Evolutionary conservation across 1,139 yeast species (phyloP).

Genomic region (Starmera stellimalicola): DNA sequence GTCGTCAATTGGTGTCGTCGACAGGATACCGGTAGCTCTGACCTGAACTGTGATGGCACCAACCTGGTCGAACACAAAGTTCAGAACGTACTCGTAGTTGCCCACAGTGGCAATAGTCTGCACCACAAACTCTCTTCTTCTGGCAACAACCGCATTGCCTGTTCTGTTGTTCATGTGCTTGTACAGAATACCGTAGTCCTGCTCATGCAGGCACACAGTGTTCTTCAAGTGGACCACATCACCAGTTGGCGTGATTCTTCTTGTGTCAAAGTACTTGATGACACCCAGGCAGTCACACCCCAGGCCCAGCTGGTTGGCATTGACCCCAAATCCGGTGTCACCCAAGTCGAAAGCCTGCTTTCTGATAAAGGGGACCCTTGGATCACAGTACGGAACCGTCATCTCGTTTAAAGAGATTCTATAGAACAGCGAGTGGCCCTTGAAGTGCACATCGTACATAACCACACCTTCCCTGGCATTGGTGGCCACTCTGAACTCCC

Average conservation of each 20-base stretch:
- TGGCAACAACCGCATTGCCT: constrained; percentile 61
- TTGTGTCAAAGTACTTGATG: constrained; percentile 69
- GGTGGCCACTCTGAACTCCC: constrained; percentile 74
- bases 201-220: constrained; percentile 85
- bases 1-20: constrained; percentile 78
- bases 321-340: constrained; percentile 81
- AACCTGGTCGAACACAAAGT: constrained; percentile 71
- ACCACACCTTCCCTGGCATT: constrained; percentile 82
- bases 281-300: constrained; percentile 91
- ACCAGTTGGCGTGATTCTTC: constrained; percentile 53
- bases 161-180: constrained; percentile 84
- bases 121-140: constrained; percentile 78
- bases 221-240: constrained; percentile 57
- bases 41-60: constrained; percentile 78
- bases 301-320: constrained; percentile 62
- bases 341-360: constrained; percentile 91
- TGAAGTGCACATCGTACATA: constrained; percentile 65
- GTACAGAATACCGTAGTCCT: constrained; percentile 72
- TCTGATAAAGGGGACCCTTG: constrained; percentile 83
- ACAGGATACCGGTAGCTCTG: constrained; percentile 81
- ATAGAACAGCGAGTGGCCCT: constrained; percentile 75
- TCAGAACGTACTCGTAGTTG: constrained; percentile 78
- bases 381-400: constrained; percentile 92
- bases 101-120: constrained; percentile 89
- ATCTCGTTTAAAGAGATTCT: constrained; percentile 75